Evolutionary conservation across 2,329 filamentous ascomycete genomes (phyloP).

Genomic region (Bipolaris cookei): DNA sequence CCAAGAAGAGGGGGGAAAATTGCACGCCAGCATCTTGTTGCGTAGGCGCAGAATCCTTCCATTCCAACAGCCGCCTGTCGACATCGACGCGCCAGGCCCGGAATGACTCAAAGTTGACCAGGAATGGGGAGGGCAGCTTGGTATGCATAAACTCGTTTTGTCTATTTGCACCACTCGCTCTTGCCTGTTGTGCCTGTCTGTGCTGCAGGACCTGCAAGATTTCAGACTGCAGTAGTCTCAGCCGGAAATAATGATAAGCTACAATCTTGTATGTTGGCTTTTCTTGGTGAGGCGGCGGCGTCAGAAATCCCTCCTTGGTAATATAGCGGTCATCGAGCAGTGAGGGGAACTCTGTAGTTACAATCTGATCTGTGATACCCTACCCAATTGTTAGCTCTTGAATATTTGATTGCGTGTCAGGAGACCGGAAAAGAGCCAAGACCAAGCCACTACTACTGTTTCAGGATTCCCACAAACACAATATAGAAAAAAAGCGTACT

Average conservation of each 20-base stretch:
- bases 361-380: conserved; percentile 89
- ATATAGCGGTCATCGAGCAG: conserved; percentile 87
- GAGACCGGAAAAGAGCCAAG: too few species aligned
- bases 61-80: conserved; percentile 79
- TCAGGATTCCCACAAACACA: neutral
- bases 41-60: conserved; percentile 82
- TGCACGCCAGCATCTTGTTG: conserved; percentile 81
- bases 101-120: conserved; percentile 84
- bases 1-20: conserved; percentile 87
- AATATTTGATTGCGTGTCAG: neutral
- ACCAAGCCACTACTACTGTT: too few species aligned
- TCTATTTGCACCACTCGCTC: conserved; percentile 68
- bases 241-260: conserved; percentile 87
- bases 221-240: conserved; percentile 89
- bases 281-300: conserved; percentile 62
- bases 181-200: conserved; percentile 82
- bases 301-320: conserved; percentile 75
- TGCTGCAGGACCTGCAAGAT: conserved; percentile 93
- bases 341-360: conserved; percentile 94
- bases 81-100: conserved; percentile 88
- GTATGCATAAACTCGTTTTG: conserved; percentile 77
- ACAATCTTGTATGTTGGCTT: conserved; percentile 88
- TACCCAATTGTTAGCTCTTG: conserved; percentile 18
- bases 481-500: conserved; percentile 13
- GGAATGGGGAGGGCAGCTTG: conserved; percentile 81